Base-by-base conservation (phyloP, 257 asterid genomes). In the Scutellaria galericulata region DNA sequence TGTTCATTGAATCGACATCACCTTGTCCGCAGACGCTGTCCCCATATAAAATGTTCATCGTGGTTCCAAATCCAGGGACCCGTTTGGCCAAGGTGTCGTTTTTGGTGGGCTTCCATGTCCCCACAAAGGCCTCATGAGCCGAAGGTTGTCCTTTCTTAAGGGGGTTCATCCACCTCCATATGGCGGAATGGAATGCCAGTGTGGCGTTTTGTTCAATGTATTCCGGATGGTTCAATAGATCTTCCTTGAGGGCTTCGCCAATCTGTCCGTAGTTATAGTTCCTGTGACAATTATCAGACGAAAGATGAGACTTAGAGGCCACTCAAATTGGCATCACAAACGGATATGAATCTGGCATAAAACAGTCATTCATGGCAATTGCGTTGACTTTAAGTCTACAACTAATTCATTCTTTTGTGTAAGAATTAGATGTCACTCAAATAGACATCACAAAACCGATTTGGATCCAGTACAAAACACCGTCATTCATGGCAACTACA, bases 141-240 rank as follows among this genome's bases (percentile, higher is more conserved):
- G 99, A 91, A 35, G 99, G 99, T 15, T 82, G 87, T 0, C 92
- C 92, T 79, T 83, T 93, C 77, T 87, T 86, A 13, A 62, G 27
- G 1, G 96, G 90, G 7, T 89, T 81, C 96, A 89, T 89, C 99
- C 99, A 94, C 76, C 73, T 64, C 85, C 81, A 86, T 0, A 94
- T 94, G 12, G 97, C 96, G 13, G 95, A 88, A 68, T 84, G 90
- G 88, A 89, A 94, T 12, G 97, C 97, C 53, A 91, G 72, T 47
- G 99, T 94, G 5, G 99, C 97, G 20, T 94, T 94, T 71, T 94
- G 96, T 71, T 94, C 99, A 7, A 94, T 68, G 87, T 88, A 86
- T 68, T 94, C 98, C 0, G 97, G 99, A 80, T 94, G 99, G 88
- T 76, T 86, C 87, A 91, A 62, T 78, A 94, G 57, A 71, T 94